phyloP scores from a whole-genome alignment of 805 yeast species.

The Hanseniaspora lachancei region DNA sequence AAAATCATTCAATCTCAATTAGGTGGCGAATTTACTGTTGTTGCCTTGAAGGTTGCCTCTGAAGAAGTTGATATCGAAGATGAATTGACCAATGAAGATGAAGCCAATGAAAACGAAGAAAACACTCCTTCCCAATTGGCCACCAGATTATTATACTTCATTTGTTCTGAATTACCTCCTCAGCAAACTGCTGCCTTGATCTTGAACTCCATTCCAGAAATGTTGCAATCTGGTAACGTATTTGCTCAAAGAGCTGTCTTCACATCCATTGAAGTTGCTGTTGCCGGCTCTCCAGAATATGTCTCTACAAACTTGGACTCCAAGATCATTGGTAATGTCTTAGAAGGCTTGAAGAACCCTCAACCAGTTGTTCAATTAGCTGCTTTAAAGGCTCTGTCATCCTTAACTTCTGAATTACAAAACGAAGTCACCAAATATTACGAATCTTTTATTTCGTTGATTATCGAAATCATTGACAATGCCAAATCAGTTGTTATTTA shows the following conservation, averaged over 20 bases:
- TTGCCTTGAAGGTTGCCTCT: slow-evolving; percentile 64
- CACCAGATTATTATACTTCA: slow-evolving; percentile 61
- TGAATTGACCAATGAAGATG: slow-evolving; percentile 66
- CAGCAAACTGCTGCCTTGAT: slow-evolving; percentile 78
- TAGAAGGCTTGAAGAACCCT: slow-evolving; percentile 63
- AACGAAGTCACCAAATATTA: slow-evolving; percentile 76
- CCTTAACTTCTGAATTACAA: slow-evolving; percentile 71
- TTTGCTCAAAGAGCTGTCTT: slow-evolving; percentile 81
- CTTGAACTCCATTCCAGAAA: slow-evolving; percentile 45
- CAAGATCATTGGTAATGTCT: slow-evolving; percentile 57
- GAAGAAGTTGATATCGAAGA: slow-evolving; percentile 71
- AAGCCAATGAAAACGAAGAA: slow-evolving; percentile 89
- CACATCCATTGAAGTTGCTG: slow-evolving; percentile 66
- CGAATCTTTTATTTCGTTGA: slow-evolving; percentile 67
- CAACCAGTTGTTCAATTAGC: slow-evolving; percentile 69
- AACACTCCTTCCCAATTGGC: slow-evolving; percentile 67
- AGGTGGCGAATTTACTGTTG: slow-evolving; percentile 65
- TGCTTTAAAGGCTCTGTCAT: slow-evolving; percentile 68
- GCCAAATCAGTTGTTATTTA: slow-evolving; percentile 74
- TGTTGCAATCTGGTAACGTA: slow-evolving; percentile 50
- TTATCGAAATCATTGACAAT: slow-evolving; percentile 73
- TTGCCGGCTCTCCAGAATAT: slow-evolving; percentile 90
- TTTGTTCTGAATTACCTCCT: slow-evolving; percentile 80
- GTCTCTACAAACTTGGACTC: slow-evolving; percentile 55
- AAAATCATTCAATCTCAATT: slow-evolving; percentile 67